Percentiles rank a stretch among this genome's conserved stretches.
Evolutionary conservation across 208 protist species (phyloP).

Genomic region (Leishmania mexicana): DNA sequence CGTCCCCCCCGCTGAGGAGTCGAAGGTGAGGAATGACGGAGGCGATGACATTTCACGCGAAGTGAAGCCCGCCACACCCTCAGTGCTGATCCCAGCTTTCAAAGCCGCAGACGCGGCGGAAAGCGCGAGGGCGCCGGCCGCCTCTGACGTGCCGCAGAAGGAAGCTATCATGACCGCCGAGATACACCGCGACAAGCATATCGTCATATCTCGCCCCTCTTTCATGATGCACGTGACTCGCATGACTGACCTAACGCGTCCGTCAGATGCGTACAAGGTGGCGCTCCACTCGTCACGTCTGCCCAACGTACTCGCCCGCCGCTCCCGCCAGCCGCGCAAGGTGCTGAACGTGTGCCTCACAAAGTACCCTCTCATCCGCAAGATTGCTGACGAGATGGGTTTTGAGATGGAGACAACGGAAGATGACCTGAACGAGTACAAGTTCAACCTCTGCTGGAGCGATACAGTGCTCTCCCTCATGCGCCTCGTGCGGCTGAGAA

Average conservation of each 20-base stretch:
- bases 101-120: not conserved
- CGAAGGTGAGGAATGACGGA: not conserved
- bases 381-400: constrained; percentile 69
- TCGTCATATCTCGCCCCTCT: constrained; percentile 28
- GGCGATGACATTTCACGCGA: not conserved
- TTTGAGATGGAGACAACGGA: constrained; percentile 80
- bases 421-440: constrained; percentile 82
- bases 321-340: constrained; percentile 49
- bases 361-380: constrained; percentile 87
- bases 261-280: constrained; percentile 50
- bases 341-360: constrained; percentile 73
- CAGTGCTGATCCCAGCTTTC: not conserved
- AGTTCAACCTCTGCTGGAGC: constrained; percentile 95
- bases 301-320: constrained; percentile 28
- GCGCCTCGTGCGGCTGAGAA: constrained; percentile 82
- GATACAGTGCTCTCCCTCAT: constrained; percentile 92
- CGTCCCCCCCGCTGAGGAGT: not conserved
- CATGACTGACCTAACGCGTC: constrained; percentile 47
- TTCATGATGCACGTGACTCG: constrained; percentile 12
- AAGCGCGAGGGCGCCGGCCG: not conserved
- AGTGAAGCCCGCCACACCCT: not conserved
- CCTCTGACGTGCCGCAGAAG: not conserved
- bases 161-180: constrained; percentile 6
- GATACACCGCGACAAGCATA: constrained; percentile 13
- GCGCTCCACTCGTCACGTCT: constrained; percentile 29